phyloP scores from a whole-genome alignment of 2,329 filamentous ascomycete species.

The Esteya vermicola region DNA sequence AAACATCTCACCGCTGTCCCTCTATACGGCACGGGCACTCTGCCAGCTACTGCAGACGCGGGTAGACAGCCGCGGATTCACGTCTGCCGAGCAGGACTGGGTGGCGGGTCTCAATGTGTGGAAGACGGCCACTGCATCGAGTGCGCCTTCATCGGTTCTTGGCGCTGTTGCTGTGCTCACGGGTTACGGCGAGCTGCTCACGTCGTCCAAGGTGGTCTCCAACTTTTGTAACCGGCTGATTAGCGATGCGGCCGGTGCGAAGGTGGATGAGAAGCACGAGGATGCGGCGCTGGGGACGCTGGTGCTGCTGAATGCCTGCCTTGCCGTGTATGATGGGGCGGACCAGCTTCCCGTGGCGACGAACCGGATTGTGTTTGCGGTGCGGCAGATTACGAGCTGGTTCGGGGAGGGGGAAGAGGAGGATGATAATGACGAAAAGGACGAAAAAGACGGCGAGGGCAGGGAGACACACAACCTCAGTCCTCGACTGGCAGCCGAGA shows the following conservation, averaged over 20 bases:
- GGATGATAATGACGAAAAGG: slow-evolving; percentile 14
- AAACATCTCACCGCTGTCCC: slow-evolving; percentile 24
- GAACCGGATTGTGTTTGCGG: slow-evolving; percentile 67
- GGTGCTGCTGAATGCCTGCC: slow-evolving; percentile 37
- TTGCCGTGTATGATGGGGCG: slow-evolving; percentile 35
- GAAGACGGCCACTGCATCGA: too few relatives aligned
- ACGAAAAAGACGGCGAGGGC: not conserved
- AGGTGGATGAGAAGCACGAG: slow-evolving; percentile 22
- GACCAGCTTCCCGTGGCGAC: slow-evolving; percentile 42
- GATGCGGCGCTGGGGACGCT: slow-evolving; percentile 34
- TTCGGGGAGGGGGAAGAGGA: slow-evolving; percentile 20
- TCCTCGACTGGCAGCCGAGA: slow-evolving; percentile 30
- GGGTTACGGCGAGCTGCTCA: slow-evolving; percentile 36
- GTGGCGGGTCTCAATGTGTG: slow-evolving; percentile 30
- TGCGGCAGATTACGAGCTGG: slow-evolving; percentile 65
- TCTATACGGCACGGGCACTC: slow-evolving; percentile 41
- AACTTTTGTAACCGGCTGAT: slow-evolving; percentile 46
- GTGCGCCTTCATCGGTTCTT: slow-evolving; percentile 30
- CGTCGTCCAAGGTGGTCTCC: slow-evolving; percentile 30
- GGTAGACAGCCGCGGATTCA: slow-evolving; percentile 31
- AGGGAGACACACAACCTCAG: slow-evolving; percentile 15
- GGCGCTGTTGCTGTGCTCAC: slow-evolving; percentile 33
- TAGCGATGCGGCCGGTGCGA: slow-evolving; percentile 42
- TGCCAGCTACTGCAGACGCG: slow-evolving; percentile 32
- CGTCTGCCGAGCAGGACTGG: slow-evolving; percentile 29